A percentile compares a stretch with the other conserved stretches of the same genome.
Evolutionary conservation across 805 yeast species (phyloP).

Genomic region (Wickerhamiella cacticola): DNA sequence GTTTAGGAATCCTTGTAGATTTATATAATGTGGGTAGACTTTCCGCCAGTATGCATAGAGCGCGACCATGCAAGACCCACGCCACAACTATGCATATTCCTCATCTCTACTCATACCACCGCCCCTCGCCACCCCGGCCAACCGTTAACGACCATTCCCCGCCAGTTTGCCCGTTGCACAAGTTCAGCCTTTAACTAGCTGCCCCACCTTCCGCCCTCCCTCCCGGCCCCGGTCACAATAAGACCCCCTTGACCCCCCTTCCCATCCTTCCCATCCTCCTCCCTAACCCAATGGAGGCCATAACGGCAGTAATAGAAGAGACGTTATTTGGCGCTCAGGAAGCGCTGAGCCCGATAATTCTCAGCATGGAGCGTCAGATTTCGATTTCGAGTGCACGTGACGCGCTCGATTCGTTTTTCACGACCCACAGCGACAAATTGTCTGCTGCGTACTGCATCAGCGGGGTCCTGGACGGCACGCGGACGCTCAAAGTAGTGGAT

Average conservation of each 20-base stretch:
- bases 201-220: too few relatives aligned
- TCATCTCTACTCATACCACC: neutral
- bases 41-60: too few relatives aligned
- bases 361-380: neutral
- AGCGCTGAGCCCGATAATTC: neutral
- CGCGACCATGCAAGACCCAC: too few relatives aligned
- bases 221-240: too few relatives aligned
- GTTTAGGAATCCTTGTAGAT: too few relatives aligned
- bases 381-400: neutral
- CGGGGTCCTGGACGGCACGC: neutral
- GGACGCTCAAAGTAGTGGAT: neutral
- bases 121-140: neutral
- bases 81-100: too few relatives aligned
- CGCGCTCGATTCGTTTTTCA: neutral
- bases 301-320: slow-evolving; percentile 6
- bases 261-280: too few relatives aligned
- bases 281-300: neutral
- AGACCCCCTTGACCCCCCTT: too few relatives aligned
- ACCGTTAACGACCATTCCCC: neutral
- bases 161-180: too few relatives aligned
- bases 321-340: neutral
- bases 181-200: too few relatives aligned
- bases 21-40: too few relatives aligned
- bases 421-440: neutral
- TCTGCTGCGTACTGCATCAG: slow-evolving; percentile 3